Evolutionary conservation across 805 yeast species (phyloP).

Genomic region (Starmera quercuum): DNA sequence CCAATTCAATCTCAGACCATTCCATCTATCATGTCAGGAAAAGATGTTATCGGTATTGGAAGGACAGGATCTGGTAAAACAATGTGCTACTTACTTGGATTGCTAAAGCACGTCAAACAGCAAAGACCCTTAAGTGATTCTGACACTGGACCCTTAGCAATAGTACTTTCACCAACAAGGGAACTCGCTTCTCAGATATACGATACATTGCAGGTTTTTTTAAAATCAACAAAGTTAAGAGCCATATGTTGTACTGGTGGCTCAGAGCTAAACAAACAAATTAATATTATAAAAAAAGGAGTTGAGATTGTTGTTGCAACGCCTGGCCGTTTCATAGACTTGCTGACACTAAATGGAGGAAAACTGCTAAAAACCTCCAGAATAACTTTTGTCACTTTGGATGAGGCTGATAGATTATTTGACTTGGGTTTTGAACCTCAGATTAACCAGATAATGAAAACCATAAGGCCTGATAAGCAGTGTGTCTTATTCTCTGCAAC

Average conservation of each 20-base stretch:
- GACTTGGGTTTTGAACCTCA: constrained; percentile 98
- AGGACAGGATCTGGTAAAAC: constrained; percentile 98
- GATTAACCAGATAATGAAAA: constrained; percentile 68
- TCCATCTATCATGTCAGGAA: constrained; percentile 84
- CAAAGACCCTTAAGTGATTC: constrained; percentile 41
- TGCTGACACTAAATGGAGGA: constrained; percentile 78
- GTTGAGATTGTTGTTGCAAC: constrained; percentile 84
- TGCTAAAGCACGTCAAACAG: constrained; percentile 76
- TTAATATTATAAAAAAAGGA: constrained; percentile 69
- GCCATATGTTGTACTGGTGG: constrained; percentile 91
- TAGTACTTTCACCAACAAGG: constrained; percentile 85
- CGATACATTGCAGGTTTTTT: constrained; percentile 56
- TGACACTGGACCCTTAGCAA: constrained; percentile 70
- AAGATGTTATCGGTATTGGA: constrained; percentile 89
- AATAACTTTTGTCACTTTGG: constrained; percentile 78
- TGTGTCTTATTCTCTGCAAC: constrained; percentile 93
- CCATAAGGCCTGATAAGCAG: constrained; percentile 79
- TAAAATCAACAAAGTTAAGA: constrained; percentile 38
- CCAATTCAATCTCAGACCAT: constrained; percentile 87
- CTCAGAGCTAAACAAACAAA: constrained; percentile 72
- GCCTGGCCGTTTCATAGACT: constrained; percentile 90
- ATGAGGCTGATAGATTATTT: constrained; percentile 95
- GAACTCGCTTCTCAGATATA: constrained; percentile 83
- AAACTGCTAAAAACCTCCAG: constrained; percentile 55
- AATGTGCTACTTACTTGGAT: constrained; percentile 75